Evolutionary conservation across 2,329 filamentous ascomycete genomes (phyloP), one percentile per base, ranked within the genome.

Genomic region (Beauveria sp.): DNA sequence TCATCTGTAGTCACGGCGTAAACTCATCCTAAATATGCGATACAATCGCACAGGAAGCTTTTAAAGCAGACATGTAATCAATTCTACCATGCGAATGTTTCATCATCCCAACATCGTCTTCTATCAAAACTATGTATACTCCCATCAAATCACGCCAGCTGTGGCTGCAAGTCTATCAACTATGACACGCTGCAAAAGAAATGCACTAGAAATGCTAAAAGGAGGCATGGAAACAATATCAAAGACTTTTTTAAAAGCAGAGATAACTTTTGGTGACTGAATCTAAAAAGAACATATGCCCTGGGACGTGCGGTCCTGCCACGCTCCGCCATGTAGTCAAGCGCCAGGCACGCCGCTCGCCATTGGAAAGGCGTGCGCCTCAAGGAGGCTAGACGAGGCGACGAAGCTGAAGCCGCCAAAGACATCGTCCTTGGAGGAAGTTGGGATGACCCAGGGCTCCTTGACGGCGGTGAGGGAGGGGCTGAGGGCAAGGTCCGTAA

Each of bases 401-500:
- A 85, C 83, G 67, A 83, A 87, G 70, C 83, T 86, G 72, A 87
- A 87, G 12, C 84, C 85, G 28, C 84, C 82, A 72, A 87, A 87
- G 7, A 78, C 78, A 60, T 85, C 81, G 58, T 86, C 82, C 42
- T 80, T 79, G 61, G 74, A 72, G 5, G 46, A 52, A 5, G 57
- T 68, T 71, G 30, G 67, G n/a, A 68, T 66, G 14, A 71, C 70
- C 76, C 77, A 79, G 7, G 73, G 70, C 45, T 81, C 76, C 66
- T 70, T 75, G 65, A 58, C 45, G 69, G 74, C 12, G 76, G 75
- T 54, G 49, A 51, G 71, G 71, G 89, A 80, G 6, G 92, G 91
- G 71, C 90, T 96, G 58, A 98, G 79, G 3, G 90, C 84, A 65
- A 96, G 75, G 60, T 89, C 86, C 0, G 93, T 99, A 72, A 99